Conservation (phyloP, 192 early-diverging fungal species). For the Powellomyces hirtus region DNA sequence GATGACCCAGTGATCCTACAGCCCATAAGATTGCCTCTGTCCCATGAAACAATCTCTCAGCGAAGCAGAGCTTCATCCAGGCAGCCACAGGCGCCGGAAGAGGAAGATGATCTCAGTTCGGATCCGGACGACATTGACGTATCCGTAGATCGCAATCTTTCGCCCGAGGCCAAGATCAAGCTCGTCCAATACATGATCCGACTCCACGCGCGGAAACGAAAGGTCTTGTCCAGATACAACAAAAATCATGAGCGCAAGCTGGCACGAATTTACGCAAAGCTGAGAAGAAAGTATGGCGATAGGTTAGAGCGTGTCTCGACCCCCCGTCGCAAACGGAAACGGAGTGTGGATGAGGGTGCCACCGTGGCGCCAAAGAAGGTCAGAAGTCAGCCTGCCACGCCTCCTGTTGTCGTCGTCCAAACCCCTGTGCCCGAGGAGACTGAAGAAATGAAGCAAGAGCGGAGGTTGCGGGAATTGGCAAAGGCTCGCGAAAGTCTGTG, state of each 20-base stretch:
- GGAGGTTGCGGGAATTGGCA: background rate
- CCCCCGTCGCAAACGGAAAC: background rate
- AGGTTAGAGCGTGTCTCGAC: background rate
- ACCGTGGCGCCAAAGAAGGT: no score
- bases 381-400: no score
- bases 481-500: slow-evolving; percentile 5
- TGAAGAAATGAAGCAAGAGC: background rate
- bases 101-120: background rate
- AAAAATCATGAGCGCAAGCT: slow-evolving; percentile 4
- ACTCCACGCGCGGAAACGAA: background rate
- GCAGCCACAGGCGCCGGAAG: background rate
- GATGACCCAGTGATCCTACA: background rate
- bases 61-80: no score
- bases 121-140: slow-evolving; percentile 16
- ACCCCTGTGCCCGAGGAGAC: no score
- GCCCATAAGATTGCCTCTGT: no score
- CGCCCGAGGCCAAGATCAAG: background rate
- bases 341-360: no score
- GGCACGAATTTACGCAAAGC: background rate
- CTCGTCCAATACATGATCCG: slow-evolving; percentile 13
- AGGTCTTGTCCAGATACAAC: background rate
- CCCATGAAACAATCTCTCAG: no score
- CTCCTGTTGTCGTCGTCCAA: no score
- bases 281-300: slow-evolving; percentile 7
- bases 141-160: background rate